Base-by-base conservation (phyloP, 176 grass and related monocot species). In the Thinopyrum elongatum region DNA sequence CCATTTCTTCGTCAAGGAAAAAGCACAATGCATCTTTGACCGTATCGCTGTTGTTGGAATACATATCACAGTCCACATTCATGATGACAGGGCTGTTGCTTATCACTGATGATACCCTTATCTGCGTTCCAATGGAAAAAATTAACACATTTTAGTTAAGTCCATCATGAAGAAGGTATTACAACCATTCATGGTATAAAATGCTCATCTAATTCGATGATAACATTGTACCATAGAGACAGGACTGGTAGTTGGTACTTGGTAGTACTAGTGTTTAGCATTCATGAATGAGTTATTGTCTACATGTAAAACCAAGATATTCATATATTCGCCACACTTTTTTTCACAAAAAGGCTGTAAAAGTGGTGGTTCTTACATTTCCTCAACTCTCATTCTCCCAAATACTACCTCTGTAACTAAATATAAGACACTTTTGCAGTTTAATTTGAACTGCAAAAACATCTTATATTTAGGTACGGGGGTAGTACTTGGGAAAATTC, bases 31-130 rank as follows among this genome's bases (percentile, higher is more conserved):
- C 85, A 36, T 90, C 85, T 85, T 63, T 90, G 28, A 93, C 73
- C 2, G 72, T 82, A 49, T 90, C 85, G 0, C 53, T 90, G 62
- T 90, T 90, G 72, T 90, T 93, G 0, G 91, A 93, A 78, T 90
- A 90, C 91, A 90, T 88, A 72, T 93, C 88, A 21, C 88, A 88
- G 65, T 93, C 88, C 70, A 93, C 42, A 65, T 90, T 93, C 31
- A 93, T 76, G 46, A 90, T 89, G 47, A 92, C 36, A n/a, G 87
- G 87, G 33, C 80, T 86, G 65, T 93, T 93, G 84, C 91, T 93
- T 83, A 90, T 87, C 69, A 72, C 87, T 15, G 91, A 89, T 83
- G 91, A 93, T 39, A 86, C 87, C 71, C 90, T 87, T 63, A 92
- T 22, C 90, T 92, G 22, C 19, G 57, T 41, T 60, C 79, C 17